Base-by-base conservation (phyloP, 768 basidiomycete genomes). In the Amanita fuliginea region DNA sequence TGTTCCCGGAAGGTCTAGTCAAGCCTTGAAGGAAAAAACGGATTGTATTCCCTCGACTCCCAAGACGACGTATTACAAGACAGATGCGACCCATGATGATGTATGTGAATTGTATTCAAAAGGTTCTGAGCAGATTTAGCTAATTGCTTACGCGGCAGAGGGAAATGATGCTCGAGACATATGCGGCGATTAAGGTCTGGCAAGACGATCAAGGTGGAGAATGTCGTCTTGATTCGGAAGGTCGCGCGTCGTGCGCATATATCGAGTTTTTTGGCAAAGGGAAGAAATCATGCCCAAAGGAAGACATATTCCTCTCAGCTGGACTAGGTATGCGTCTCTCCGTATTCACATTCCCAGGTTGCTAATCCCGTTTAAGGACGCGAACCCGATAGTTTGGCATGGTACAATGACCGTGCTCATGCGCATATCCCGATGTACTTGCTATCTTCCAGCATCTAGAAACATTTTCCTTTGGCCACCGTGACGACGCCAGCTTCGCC, bases 231-330 rank as follows among this genome's bases (percentile, higher is more conserved):
- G 32, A 73, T 50, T 64, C 66, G 0, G 51, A 64, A 0, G 47
- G 32, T 13, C 32, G 13, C 32, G 13, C 60, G 3, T 62, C 64
- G 0, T 75, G 75, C 37, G 73, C 67, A 5, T 75, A 68, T 44
- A 62, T 75, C 21, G 73, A 77, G 46, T 53, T 77, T 28, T 73
- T 75, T 37, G 75, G 72, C 2, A 77, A 77, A 58, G 66, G 56
- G 0, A 28, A 54, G 2, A 57, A 55, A 14, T 65, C 71, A 0
- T 77, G 75, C 51, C 45, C 58, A 0, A 54, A 47, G 0, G 73
- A 74, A 46, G 62, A 65, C 2, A 61, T 72, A 2, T 75, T 77
- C 57, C 54, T 76, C 3, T 75, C 75, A 3, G 62, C 64, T n/a
- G 74, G 74, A 28, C 62, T 75, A 10, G 69, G 74, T 71, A 58